These are phyloP conservation scores for Tricladium varicosporioides DNA, from an alignment of 2,329 filamentous ascomycete genomes.

Conservation along the genomic window DNA sequence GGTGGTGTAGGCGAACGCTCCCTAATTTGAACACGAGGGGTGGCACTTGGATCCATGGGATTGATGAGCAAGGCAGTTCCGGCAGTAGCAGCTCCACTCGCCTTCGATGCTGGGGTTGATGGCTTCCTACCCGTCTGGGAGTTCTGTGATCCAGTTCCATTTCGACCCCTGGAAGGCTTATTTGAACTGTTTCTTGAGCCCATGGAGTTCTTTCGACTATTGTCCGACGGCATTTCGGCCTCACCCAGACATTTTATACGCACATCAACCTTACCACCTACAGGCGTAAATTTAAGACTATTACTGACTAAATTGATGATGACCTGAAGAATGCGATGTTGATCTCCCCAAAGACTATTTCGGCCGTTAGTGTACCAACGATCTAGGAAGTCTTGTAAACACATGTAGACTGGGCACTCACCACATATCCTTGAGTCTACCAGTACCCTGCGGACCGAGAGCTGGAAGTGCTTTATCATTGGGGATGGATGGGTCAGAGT, in stretches of 20 bases:
- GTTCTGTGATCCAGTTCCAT: constrained; percentile 38
- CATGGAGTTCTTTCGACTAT: constrained; percentile 26
- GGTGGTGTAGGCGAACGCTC: constrained; percentile 60
- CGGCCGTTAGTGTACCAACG: background rate
- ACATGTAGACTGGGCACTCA: background rate
- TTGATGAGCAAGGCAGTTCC: constrained; percentile 62
- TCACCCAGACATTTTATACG: constrained; percentile 73
- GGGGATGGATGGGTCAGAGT: constrained; percentile 29
- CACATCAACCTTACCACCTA: constrained; percentile 71
- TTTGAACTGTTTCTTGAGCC: constrained; percentile 31
- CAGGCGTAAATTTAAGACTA: constrained; percentile 84
- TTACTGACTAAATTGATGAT: constrained; percentile 92
- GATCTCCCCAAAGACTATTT: constrained; percentile 76
- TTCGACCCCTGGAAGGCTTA: constrained; percentile 23
- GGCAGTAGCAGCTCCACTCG: constrained; percentile 24
- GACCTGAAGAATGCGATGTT: constrained; percentile 87
- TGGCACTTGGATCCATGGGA: constrained; percentile 47
- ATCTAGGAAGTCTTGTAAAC: no score
- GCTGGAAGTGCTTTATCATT: constrained; percentile 46
- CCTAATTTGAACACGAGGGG: constrained; percentile 38
- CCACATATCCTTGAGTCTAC: constrained; percentile 75
- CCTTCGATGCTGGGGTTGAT: constrained; percentile 25
- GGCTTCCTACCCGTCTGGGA: constrained; percentile 47
- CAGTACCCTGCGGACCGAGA: constrained; percentile 63
- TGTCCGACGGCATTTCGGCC: constrained; percentile 26